Base-by-base conservation (phyloP, 1,284 basidiomycete species). In the Exsudoporus floridanus region DNA sequence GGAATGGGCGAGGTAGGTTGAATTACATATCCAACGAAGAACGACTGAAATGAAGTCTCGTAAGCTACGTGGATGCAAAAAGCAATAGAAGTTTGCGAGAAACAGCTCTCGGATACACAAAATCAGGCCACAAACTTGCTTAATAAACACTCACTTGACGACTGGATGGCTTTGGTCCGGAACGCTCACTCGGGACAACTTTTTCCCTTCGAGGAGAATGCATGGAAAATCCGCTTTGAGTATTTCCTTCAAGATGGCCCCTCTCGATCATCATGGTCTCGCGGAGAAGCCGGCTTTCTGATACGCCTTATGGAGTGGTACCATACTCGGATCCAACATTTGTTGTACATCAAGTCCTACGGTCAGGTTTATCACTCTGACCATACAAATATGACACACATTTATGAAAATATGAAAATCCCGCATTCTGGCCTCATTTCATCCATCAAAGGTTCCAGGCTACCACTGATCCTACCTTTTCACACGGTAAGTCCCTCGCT, bases 401-500 rank as follows among this genome's bases (percentile, higher is more conserved):
- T 42, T 14, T 41, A 49, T 37, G 56, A 55, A 50, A 56, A 39
- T 57, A 61, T 61, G 57, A 31, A 62, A 57, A 52, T 71, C 59
- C 53, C 57, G 46, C 40, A 55, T 61, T 51, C 72, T 74, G 14
- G 63, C 67, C 35, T 73, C 66, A 44, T 71, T 77, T 57, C 55
- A 12, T 53, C 54, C 19, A 60, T 64, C 14, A 71, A 73, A 31
- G 61, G 70, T 14, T 77, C 78, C 6, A 67, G 68, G 8, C 69
- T 81, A 2, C 80, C 82, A 2, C 76, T 79, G 10, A 78, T 84
- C 33, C 63, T 85, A 18, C 83, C 82, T 2, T 84, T 85, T 65
- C 79, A 82, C 60, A 82, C 76, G 56, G 77, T 79, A 54, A 52
- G 74, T 48, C 19, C 27, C 6, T 33, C 10, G 3, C 34, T 34